phyloP scores from a whole-genome alignment of 2,329 filamentous ascomycete genomes.

The Phaeosphaeriaceae sp. region DNA sequence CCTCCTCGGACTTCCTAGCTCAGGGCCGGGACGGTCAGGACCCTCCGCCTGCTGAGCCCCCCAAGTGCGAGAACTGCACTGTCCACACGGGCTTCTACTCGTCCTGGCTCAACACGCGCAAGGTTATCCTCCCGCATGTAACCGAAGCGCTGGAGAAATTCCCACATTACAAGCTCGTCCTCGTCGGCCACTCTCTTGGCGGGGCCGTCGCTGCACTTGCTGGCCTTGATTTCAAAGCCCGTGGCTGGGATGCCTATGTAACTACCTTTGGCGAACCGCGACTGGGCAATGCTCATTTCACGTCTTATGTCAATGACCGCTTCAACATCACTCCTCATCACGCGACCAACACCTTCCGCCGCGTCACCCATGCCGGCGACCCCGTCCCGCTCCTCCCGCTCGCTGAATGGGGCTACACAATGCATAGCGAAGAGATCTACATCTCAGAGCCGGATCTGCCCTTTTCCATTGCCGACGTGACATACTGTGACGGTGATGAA shows the following conservation, averaged over 20 bases:
- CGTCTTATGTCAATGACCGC: slow-evolving; percentile 60
- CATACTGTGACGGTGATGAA: slow-evolving; percentile 72
- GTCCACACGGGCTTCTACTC: slow-evolving; percentile 90
- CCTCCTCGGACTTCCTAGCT: slow-evolving; percentile 34
- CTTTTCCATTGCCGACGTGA: slow-evolving; percentile 72
- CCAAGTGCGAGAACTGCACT: slow-evolving; percentile 82
- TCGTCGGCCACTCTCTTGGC: slow-evolving; percentile 91
- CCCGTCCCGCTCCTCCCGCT: slow-evolving; percentile 88
- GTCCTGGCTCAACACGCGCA: slow-evolving; percentile 80
- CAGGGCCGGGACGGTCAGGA: slow-evolving; percentile 23
- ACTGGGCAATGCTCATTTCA: slow-evolving; percentile 63
- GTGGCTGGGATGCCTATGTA: slow-evolving; percentile 77
- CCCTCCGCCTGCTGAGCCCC: slow-evolving; percentile 44
- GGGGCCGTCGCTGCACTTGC: slow-evolving; percentile 91
- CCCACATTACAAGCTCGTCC: slow-evolving; percentile 74
- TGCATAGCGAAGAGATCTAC: slow-evolving; percentile 87
- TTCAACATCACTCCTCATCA: slow-evolving; percentile 50
- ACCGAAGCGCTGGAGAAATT: slow-evolving; percentile 65
- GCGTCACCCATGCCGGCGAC: slow-evolving; percentile 86
- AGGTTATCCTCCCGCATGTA: slow-evolving; percentile 72
- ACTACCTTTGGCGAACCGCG: slow-evolving; percentile 94
- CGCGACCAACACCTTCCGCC: slow-evolving; percentile 63
- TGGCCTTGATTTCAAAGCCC: slow-evolving; percentile 77
- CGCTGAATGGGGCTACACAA: slow-evolving; percentile 83
- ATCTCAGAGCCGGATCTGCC: slow-evolving; percentile 76